These are phyloP conservation scores for Yamadazyma takamatsuzukensis DNA, from an alignment of 805 yeast species.

Conservation along the genomic window DNA sequence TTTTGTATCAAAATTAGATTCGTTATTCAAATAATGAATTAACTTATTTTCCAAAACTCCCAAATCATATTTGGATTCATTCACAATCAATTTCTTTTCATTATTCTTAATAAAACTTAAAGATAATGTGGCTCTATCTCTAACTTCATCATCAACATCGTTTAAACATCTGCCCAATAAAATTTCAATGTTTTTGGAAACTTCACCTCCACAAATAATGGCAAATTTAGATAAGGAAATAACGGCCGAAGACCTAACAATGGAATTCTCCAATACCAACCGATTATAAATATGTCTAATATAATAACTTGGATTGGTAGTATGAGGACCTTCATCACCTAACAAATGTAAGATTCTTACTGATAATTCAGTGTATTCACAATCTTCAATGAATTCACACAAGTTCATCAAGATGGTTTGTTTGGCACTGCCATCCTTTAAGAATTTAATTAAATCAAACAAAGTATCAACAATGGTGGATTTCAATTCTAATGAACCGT, in stretches of 20 bases:
- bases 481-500: conserved; percentile 84
- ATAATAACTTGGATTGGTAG: conserved; percentile 81
- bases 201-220: conserved; percentile 62
- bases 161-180: conserved; percentile 78
- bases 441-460: conserved; percentile 83
- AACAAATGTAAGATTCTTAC: conserved; percentile 89
- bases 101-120: conserved; percentile 53
- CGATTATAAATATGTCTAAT: conserved; percentile 96
- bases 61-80: conserved; percentile 68
- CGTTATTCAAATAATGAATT: conserved; percentile 62
- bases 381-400: conserved; percentile 97
- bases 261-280: conserved; percentile 92
- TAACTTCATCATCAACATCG: conserved; percentile 93
- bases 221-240: conserved; percentile 90
- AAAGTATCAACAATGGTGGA: conserved; percentile 87
- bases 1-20: conserved; percentile 46
- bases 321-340: conserved; percentile 91
- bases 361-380: conserved; percentile 90
- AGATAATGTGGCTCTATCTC: conserved; percentile 93
- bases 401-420: conserved; percentile 80
- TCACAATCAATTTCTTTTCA: conserved; percentile 51
- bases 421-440: conserved; percentile 67
- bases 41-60: conserved; percentile 75
- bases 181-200: conserved; percentile 66
- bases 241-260: conserved; percentile 94